Evolutionary conservation across 2,329 filamentous ascomycete genomes (phyloP).

Genomic region (Hypoxylon sp.): DNA sequence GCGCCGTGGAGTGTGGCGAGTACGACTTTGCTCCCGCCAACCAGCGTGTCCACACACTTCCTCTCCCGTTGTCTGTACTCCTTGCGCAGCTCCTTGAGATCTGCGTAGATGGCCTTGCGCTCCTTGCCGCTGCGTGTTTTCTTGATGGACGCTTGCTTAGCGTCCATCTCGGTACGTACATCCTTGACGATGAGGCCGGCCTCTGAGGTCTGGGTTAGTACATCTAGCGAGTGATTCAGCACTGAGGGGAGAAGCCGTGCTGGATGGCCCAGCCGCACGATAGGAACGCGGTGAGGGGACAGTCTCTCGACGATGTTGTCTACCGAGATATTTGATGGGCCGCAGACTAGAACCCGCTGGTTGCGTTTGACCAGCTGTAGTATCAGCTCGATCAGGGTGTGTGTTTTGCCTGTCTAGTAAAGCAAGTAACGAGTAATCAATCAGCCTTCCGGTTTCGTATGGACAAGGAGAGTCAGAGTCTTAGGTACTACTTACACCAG

Average conservation of each 20-base stretch:
- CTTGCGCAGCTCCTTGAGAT: conserved; percentile 86
- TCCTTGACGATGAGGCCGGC: conserved; percentile 91
- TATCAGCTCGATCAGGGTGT: conserved; percentile 95
- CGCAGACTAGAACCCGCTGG: conserved; percentile 89
- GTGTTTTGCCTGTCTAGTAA: conserved; percentile 89
- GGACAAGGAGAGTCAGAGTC: background rate
- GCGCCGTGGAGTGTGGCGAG: conserved; percentile 93
- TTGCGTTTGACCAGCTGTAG: conserved; percentile 85
- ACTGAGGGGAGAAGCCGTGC: conserved; percentile 91
- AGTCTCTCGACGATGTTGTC: conserved; percentile 98
- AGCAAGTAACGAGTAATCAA: conserved; percentile 2
- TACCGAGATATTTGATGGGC: conserved; percentile 95
- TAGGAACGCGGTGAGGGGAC: conserved; percentile 84
- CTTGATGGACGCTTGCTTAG: conserved; percentile 87
- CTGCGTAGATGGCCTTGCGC: conserved; percentile 83
- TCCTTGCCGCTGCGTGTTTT: conserved; percentile 88
- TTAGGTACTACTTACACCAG: conserved; percentile 71
- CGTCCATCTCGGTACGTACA: conserved; percentile 92
- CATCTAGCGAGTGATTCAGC: conserved; percentile 89
- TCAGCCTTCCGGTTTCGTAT: background rate
- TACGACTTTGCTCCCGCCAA: conserved; percentile 86
- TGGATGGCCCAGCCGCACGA: conserved; percentile 92
- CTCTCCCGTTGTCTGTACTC: conserved; percentile 90
- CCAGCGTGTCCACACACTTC: conserved; percentile 81
- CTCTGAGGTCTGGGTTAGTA: conserved; percentile 90